Percentiles rank a stretch among this genome's conserved stretches.
These are phyloP conservation scores for Laburnicola sp. DNA, from an alignment of 2,329 filamentous ascomycete species.

Conservation along the genomic window DNA sequence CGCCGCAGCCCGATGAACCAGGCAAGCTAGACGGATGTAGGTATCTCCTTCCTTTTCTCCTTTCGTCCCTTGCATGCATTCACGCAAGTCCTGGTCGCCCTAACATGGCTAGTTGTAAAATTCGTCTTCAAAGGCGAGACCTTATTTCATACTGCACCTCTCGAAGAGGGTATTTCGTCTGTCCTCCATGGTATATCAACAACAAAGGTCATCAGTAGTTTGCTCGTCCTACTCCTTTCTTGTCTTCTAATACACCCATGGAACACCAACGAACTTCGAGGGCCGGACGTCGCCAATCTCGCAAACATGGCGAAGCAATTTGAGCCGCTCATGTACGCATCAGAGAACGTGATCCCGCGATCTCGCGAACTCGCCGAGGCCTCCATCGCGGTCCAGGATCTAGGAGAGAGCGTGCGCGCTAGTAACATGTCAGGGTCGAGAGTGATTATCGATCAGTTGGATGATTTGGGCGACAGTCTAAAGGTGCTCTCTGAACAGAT, in stretches of 20 bases:
- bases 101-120: constrained; percentile 69
- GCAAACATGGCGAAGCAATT: constrained; percentile 88
- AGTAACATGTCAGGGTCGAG: constrained; percentile 90
- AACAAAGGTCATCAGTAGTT: constrained; percentile 65
- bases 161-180: constrained; percentile 71
- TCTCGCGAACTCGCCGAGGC: constrained; percentile 89
- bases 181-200: constrained; percentile 68
- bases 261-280: constrained; percentile 56
- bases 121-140: constrained; percentile 87
- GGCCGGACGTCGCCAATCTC: constrained; percentile 86
- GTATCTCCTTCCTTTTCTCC: constrained; percentile 18
- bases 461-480: constrained; percentile 81
- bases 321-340: constrained; percentile 93
- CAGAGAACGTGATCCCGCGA: constrained; percentile 82
- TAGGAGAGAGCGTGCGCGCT: constrained; percentile 83
- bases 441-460: constrained; percentile 82
- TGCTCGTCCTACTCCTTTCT: constrained; percentile 65
- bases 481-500: constrained; percentile 83
- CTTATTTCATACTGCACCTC: constrained; percentile 81
- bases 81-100: constrained; percentile 10
- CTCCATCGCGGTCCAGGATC: constrained; percentile 90
- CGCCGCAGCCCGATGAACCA: no score
- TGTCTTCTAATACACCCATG: constrained; percentile 69
- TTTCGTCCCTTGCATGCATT: constrained; percentile 7
- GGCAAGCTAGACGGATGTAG: constrained; percentile 40